Evolutionary conservation across 2,329 filamentous ascomycete species (phyloP), one percentile per base, ranked within the genome.

Genomic region (Fusarium scirpi): DNA sequence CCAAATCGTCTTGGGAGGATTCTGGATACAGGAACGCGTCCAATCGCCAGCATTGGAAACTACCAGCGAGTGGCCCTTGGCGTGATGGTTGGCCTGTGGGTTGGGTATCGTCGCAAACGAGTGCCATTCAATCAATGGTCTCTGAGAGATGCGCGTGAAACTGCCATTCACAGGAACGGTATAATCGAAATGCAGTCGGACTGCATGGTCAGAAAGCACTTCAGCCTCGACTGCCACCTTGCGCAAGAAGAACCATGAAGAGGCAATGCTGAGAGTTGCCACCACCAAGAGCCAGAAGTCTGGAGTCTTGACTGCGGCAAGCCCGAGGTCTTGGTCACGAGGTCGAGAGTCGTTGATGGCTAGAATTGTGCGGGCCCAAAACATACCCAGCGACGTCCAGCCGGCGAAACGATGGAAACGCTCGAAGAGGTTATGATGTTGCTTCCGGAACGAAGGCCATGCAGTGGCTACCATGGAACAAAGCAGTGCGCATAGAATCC

Each of bases 11-110:
- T 81, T 85, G 3, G 90, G 90, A 4, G 88, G 88, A 49, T 85
- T 83, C 49, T 84, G 80, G 79, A 94, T 93, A 59, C 87, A 86
- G 32, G 84, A 82, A 25, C 82, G 82, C 1, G 92, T 94, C 91
- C 92, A 94, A 80, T 94, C 91, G 24, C 92, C 92, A 6, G 91
- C 91, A 69, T 90, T 91, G 57, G 91, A 92, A 29, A 94, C 85
- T 30, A 94, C 82, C 30, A 92, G 82, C 1, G 90, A 92, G 80
- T 91, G 93, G 16, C 87, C 89, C 41, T 72, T 74, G 22, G 72
- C 71, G 3, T 74, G 62, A 2, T 68, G 57, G 25, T 73, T 76
- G 13, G 68, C 61, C 57, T 82, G 76, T 4, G 86, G 84, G 63
- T 88, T 85, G 2, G 91, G 89, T 65, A 94, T 92, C 2, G 90